These are phyloP conservation scores for Phytophthora hybrid DNA, from an alignment of 352 stramenopile species.

Conservation along the genomic window DNA sequence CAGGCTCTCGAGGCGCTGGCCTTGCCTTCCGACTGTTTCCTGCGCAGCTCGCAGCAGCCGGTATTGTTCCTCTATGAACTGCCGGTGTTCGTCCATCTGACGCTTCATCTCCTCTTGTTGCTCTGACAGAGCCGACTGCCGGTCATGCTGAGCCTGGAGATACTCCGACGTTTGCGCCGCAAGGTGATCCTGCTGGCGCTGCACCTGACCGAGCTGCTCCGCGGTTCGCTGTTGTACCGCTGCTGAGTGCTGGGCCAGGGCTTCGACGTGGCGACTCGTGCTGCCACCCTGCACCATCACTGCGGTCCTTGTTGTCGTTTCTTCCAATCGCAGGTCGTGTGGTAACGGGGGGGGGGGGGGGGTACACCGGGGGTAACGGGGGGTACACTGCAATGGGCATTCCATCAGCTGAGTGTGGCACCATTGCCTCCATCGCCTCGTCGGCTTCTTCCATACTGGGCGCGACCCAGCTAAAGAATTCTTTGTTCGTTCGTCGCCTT, in stretches of 20 bases:
- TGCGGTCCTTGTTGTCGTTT: too few relatives aligned
- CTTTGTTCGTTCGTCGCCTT: too few relatives aligned
- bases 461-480: too few relatives aligned
- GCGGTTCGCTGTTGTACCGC: not conserved
- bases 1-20: not conserved
- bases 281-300: too few relatives aligned
- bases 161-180: not conserved
- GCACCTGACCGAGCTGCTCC: not conserved
- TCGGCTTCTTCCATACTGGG: too few relatives aligned
- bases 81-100: not conserved
- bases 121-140: not conserved
- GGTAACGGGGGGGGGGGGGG: too few relatives aligned
- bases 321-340: too few relatives aligned
- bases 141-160: not conserved
- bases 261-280: not conserved
- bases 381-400: too few relatives aligned
- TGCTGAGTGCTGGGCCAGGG: not conserved
- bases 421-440: too few relatives aligned
- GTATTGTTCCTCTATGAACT: not conserved
- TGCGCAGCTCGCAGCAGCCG: not conserved
- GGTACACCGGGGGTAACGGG: too few relatives aligned
- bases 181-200: not conserved
- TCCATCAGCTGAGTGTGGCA: too few relatives aligned
- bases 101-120: not conserved
- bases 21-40: not conserved